Evolutionary conservation across 164 flowering plant species (phyloP).

Genomic region (Magnolia sinica): DNA sequence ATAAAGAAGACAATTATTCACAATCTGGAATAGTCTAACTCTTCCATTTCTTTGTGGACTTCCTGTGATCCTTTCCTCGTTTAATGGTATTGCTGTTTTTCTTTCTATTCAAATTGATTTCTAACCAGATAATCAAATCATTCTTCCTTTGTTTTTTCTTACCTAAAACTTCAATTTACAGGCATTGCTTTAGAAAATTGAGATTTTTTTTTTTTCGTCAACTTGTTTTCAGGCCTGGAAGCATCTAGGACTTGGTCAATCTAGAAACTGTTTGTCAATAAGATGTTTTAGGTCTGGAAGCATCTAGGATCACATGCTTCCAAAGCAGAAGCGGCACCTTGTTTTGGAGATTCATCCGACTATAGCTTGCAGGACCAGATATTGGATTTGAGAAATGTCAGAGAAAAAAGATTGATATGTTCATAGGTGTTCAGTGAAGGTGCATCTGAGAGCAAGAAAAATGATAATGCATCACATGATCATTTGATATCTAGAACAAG

Average conservation of each 20-base stretch:
- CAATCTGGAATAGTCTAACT: not conserved
- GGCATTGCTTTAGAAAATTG: not conserved
- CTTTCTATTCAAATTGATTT: not conserved
- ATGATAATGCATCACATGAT: not conserved
- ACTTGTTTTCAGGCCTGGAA: not conserved
- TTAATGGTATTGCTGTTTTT: not conserved
- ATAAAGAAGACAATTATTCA: no score
- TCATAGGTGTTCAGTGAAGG: not conserved
- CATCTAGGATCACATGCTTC: not conserved
- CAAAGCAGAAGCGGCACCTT: not conserved
- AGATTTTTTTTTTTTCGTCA: no score
- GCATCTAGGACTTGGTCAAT: not conserved
- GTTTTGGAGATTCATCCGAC: no score
- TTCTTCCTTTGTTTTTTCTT: not conserved
- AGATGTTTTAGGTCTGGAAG: not conserved
- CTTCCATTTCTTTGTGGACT: not conserved
- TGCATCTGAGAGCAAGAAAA: not conserved
- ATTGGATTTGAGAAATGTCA: no score
- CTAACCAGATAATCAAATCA: not conserved
- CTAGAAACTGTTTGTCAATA: no score
- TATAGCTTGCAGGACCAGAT: no score
- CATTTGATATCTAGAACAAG: not conserved
- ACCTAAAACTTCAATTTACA: not conserved
- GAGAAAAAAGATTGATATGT: no score
- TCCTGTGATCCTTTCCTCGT: not conserved